Evolutionary conservation across 2,329 filamentous ascomycete genomes (phyloP), one percentile per base, ranked within the genome.

Genomic region (Xylariaceae sp.): DNA sequence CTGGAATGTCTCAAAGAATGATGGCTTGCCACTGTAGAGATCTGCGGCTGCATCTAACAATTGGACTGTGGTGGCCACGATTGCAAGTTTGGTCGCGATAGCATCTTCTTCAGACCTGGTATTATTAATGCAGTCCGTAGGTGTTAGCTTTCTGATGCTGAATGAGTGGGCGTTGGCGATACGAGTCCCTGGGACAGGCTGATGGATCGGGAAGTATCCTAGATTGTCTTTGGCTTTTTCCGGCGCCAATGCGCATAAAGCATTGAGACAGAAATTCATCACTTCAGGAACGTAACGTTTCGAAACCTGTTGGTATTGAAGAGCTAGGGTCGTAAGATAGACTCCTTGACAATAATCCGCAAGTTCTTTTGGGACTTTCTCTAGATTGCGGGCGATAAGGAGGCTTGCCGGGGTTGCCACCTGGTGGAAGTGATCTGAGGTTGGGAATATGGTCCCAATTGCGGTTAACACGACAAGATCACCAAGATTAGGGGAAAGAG

Each of bases 341-440:
- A 87, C 84, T 10, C 95, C 95, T 2, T 81, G 87, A 2, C 85
- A 83, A 57, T 90, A 83, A 63, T 95, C 89, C 7, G 81, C 75
- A 3, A 91, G 73, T 7, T 77, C 79, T 43, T 84, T 79, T 0
- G 91, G 86, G 0, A 88, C 80, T 53, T 87, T 91, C 65, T 96
- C 91, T 21, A 99, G 81, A 74, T 90, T 97, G 52, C 91, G 86
- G 12, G 84, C 84, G 73, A 98, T 90, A n/a, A 88, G 83, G 4
- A 97, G 84, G 74, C 91, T 89, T 0, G 93, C 89, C 1, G 95
- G 95, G 1, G 95, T 99, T 41, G 91, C 89, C 37, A 98, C 91
- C 66, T 95, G 89, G 68, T 99, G 95, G 74, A 98, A 99, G 74
- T 98, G 93, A 74, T 99, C 95, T 0, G 93, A 97, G 0, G 95